Percentiles rank a stretch among this genome's conserved stretches.
Conservation (phyloP, 2,329 filamentous ascomycete species). For the Fusarium nodosum region DNA sequence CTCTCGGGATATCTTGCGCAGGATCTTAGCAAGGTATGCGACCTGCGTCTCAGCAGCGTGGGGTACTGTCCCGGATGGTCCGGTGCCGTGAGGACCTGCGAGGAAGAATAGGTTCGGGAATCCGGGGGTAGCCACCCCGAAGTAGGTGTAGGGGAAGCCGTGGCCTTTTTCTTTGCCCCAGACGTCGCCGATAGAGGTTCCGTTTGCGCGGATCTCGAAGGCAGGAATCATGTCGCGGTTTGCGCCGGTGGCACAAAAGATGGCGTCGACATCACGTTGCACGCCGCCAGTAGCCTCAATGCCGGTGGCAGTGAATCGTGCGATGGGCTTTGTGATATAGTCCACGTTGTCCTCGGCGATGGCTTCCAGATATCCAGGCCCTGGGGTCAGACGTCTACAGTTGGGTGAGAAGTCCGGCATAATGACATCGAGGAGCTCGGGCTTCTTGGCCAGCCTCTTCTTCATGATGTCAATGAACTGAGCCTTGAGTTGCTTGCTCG, state of each 20-base stretch:
- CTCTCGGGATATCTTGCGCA: constrained; percentile 2
- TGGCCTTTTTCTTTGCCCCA: constrained; percentile 1
- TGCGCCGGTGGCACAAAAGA: background rate
- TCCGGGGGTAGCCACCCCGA: background rate
- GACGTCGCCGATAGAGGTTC: background rate
- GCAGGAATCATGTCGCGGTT: background rate
- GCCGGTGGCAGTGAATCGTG: background rate
- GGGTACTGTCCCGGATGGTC: background rate
- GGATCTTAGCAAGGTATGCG: constrained; percentile 1
- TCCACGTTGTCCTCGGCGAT: constrained; percentile 70
- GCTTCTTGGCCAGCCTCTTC: constrained; percentile 1
- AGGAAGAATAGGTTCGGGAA: constrained; percentile 6
- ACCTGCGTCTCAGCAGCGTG: background rate
- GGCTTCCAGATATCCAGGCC: constrained; percentile 75
- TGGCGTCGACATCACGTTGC: background rate
- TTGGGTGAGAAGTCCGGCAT: constrained; percentile 72
- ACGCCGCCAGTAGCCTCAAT: background rate
- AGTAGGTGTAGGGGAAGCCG: constrained; percentile 1
- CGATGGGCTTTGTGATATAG: constrained; percentile 58
- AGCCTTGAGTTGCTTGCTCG: background rate
- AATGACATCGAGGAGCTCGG: background rate
- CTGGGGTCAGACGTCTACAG: constrained; percentile 73
- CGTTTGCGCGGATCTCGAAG: background rate
- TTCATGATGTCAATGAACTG: constrained; percentile 8
- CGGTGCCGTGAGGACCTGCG: background rate